Evolutionary conservation across 2,329 filamentous ascomycete genomes (phyloP), one percentile per base, ranked within the genome.

Genomic region (Westerdykella aurantiaca): DNA sequence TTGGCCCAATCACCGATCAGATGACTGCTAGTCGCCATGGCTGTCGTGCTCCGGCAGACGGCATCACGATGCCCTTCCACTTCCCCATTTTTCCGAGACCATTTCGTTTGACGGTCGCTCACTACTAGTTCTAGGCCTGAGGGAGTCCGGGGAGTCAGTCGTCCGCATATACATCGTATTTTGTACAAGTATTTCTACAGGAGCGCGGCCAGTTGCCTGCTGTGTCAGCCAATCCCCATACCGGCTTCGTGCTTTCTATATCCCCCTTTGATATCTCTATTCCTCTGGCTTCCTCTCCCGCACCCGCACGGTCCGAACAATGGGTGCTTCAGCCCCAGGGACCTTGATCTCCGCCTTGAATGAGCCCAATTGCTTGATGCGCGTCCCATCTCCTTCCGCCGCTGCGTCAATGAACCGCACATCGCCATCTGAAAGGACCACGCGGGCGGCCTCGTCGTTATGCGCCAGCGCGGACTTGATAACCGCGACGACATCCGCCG

Each of bases 331-430:
- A n/a, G 69, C 67, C 6, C 76, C 76, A 41, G 72, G 71, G 38
- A 78, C 54, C 46, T 57, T 66, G 43, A 81, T 74, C 57, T 77
- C 72, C 35, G 79, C 64, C 45, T 70, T 69, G 58, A 72, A 80
- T 42, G 71, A 67, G 37, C 78, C 78, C 16, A 80, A 52, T 49
- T 72, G 63, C 66, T 79, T 79, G 38, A 81, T 69, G 35, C 71
- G 69, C 45, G 69, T 69, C 22, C 61, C 55, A 25, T 68, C 67
- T 18, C 48, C 61, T 38, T 66, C 62, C 34, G 67, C 63, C 29
- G 60, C 51, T 9, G 56, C 56, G 10, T 63, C 59, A 39, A 76
- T 57, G 52, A 80, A 79, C 6, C 57, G 64, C 31, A 81, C 68
- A 49, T 80, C 73, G 29, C 71, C 67, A 41, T 77, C 69, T 2